Base-by-base conservation (phyloP, 129 eudicot genomes). In the Saposhnikovia divaricata region DNA sequence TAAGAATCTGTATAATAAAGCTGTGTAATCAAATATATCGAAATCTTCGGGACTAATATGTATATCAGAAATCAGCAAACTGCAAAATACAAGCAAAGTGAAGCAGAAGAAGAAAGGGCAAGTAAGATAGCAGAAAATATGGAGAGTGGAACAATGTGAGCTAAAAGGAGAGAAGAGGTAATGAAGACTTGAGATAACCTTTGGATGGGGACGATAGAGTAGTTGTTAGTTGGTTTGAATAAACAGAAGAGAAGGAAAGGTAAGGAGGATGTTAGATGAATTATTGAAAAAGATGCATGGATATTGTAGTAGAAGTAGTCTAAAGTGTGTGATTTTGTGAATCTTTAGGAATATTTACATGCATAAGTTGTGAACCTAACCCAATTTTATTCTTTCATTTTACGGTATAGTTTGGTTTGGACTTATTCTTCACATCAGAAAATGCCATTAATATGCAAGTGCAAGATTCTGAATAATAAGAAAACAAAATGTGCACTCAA, bases 301-400 rank as follows among this genome's bases (percentile, higher is more conserved):
- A 38, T 38, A 39, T 71, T 38, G 74, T 39, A 39, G 46, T 70
- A 38, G 46, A 70, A 38, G 21, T 8, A 72, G 37, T 42, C 50
- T 39, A 9, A 9, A 7, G 15, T 72, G 27, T 16, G 50, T 38
- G 76, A 40, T 72, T 39, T 39, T 18, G 76, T 72, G 31, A 72
- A 72, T 72, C 76, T 72, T 40, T 3, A 21, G 3, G 8, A 6
- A 40, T 7, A 72, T 40, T 39, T 47, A 72, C 76, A 72, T 45
- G 50, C 76, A 72, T 34, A 72, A 72, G 25, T 39, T 72, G 42
- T 72, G 50, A 72, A 42, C 76, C 76, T 21, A 72, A 40, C 76
- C 28, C 48, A 1, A 8, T 40, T 72, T 72, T 39, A 19, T 40
- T 13, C 47, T 44, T n/a, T 39, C 10, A 9, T 42, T 72, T 72